phyloP scores from a whole-genome alignment of 495 filamentous ascomycete species.

The Xylona heveae region DNA sequence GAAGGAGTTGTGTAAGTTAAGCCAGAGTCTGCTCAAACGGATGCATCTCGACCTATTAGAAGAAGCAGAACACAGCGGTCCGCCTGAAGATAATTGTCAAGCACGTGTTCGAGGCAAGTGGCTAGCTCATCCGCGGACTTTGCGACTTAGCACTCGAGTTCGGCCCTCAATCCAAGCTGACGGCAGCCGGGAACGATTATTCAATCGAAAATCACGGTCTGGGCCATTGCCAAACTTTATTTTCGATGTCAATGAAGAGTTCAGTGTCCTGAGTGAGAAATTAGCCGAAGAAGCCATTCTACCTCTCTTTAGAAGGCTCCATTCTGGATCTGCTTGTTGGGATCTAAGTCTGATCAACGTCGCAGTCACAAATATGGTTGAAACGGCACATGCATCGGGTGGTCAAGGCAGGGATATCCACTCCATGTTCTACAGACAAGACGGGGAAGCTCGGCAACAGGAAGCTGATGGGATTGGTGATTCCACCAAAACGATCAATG shows the following conservation, averaged over 20 bases:
- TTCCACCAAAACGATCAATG: no score
- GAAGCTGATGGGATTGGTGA: no score
- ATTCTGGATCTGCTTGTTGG: slow-evolving; percentile 48
- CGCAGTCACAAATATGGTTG: slow-evolving; percentile 67
- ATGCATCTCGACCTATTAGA: slow-evolving; percentile 60
- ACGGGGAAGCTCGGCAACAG: no score
- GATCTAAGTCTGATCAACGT: slow-evolving; percentile 69
- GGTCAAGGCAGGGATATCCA: slow-evolving; percentile 18
- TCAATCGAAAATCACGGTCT: slow-evolving; percentile 48
- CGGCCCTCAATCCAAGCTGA: slow-evolving; percentile 33
- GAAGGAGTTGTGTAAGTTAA: slow-evolving; percentile 40
- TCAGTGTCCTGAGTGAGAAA: slow-evolving; percentile 37
- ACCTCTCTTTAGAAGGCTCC: slow-evolving; percentile 50
- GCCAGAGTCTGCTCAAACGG: slow-evolving; percentile 48
- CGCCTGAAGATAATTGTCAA: no score
- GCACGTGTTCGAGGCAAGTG: no score
- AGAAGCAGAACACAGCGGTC: slow-evolving; percentile 8
- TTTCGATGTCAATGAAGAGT: slow-evolving; percentile 34
- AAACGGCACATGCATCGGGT: slow-evolving; percentile 21
- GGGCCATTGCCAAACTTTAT: slow-evolving; percentile 43
- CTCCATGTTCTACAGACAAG: slow-evolving; percentile 15
- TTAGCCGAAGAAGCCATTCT: slow-evolving; percentile 46
- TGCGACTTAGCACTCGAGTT: slow-evolving; percentile 58
- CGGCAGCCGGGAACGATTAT: slow-evolving; percentile 24
- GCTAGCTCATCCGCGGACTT: slow-evolving; percentile 45